phyloP scores from a whole-genome alignment of 2,329 filamentous ascomycete genomes.

The Tolypocladium album region DNA sequence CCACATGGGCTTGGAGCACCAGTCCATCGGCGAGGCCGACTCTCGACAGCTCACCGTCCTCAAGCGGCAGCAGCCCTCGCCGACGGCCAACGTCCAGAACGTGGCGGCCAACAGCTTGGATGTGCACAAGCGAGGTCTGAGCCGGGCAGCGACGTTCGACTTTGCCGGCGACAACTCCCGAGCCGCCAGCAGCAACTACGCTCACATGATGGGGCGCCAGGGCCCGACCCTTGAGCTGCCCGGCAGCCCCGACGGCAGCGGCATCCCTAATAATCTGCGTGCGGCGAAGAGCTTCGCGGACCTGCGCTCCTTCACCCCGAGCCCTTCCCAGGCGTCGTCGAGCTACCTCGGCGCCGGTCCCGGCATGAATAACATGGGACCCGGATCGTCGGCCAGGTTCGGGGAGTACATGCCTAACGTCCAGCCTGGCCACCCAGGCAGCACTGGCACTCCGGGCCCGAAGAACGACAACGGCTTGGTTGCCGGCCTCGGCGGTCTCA shows the following conservation, averaged over 20 bases:
- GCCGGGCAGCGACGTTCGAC: constrained; percentile 93
- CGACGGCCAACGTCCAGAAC: constrained; percentile 45
- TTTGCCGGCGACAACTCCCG: constrained; percentile 73
- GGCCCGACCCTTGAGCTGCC: constrained; percentile 78
- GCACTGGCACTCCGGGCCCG: constrained; percentile 25
- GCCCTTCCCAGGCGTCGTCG: constrained; percentile 73
- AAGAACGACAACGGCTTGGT: constrained; percentile 31
- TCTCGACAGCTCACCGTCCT: constrained; percentile 86
- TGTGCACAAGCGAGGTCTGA: constrained; percentile 72
- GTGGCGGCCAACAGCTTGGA: constrained; percentile 57
- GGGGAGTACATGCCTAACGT: constrained; percentile 32
- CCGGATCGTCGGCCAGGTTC: constrained; percentile 27
- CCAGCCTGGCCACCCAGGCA: constrained; percentile 22
- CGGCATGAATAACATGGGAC: constrained; percentile 45
- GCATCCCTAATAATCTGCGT: constrained; percentile 68
- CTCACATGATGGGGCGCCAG: constrained; percentile 65
- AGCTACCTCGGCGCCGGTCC: constrained; percentile 50
- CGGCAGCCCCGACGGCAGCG: constrained; percentile 57
- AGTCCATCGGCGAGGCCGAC: constrained; percentile 79
- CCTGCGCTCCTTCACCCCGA: constrained; percentile 87
- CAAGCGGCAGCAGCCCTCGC: constrained; percentile 47
- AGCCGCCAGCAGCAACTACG: constrained; percentile 55
- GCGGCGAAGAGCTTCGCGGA: constrained; percentile 96
- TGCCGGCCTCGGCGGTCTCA: constrained; percentile 38
- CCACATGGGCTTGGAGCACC: constrained; percentile 85